These are phyloP conservation scores for Umbilicaria muhlenbergii DNA, from an alignment of 495 filamentous ascomycete genomes.

Conservation along the genomic window DNA sequence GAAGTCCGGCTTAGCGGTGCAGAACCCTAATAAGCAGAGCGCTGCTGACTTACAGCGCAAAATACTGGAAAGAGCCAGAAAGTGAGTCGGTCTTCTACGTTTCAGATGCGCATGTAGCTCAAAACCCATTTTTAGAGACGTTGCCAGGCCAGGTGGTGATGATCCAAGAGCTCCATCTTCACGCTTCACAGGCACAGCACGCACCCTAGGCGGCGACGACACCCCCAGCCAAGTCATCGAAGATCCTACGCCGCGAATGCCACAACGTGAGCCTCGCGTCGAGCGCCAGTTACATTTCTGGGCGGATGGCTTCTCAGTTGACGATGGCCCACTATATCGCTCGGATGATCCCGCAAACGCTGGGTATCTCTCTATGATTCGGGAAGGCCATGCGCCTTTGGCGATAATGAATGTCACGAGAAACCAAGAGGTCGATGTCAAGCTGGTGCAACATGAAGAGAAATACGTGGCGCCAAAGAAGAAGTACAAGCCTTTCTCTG, in stretches of 20 bases:
- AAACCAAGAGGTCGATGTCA: constrained; percentile 81
- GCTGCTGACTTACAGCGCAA: constrained; percentile 59
- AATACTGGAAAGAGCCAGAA: constrained; percentile 68
- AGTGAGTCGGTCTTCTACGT: constrained; percentile 30
- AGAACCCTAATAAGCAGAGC: constrained; percentile 72
- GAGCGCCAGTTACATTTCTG: constrained; percentile 75
- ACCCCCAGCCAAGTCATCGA: constrained; percentile 58
- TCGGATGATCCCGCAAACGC: constrained; percentile 81
- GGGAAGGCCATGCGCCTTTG: constrained; percentile 71
- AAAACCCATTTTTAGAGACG: constrained; percentile 28
- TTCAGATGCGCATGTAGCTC: background rate
- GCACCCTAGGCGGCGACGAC: constrained; percentile 83
- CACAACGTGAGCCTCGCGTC: constrained; percentile 32
- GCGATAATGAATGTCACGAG: constrained; percentile 75
- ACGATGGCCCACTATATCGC: constrained; percentile 79
- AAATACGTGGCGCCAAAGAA: constrained; percentile 71
- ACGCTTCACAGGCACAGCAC: constrained; percentile 65
- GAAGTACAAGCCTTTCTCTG: constrained; percentile 74
- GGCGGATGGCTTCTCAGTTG: constrained; percentile 87
- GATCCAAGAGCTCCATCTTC: constrained; percentile 34
- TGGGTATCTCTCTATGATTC: constrained; percentile 68
- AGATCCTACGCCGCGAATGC: constrained; percentile 34
- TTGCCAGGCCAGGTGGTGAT: constrained; percentile 40
- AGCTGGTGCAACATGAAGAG: constrained; percentile 72
- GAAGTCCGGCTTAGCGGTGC: constrained; percentile 89